Percentiles rank a stretch among this genome's conserved stretches.
Conservation (phyloP, 1,284 basidiomycete species). For the Trichosporon inkin region DNA sequence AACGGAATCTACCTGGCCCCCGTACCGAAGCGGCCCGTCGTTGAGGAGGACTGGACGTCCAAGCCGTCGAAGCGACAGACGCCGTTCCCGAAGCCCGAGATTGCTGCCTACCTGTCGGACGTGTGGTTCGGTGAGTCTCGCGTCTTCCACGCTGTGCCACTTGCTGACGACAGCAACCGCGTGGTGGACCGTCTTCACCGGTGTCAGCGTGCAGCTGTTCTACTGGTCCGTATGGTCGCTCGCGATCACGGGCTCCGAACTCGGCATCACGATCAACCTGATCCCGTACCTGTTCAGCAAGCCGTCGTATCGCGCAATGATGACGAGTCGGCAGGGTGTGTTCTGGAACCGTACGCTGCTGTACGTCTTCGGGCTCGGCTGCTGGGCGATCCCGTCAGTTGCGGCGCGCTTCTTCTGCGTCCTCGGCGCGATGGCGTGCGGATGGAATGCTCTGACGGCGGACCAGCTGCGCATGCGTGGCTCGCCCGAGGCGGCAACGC, state of each 20-base stretch:
- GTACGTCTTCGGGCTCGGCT: constrained; percentile 58
- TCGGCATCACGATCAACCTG: constrained; percentile 63
- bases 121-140: constrained; percentile 41
- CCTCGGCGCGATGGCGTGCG: constrained; percentile 56
- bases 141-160: background rate
- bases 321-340: constrained; percentile 55
- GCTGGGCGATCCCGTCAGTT: constrained; percentile 60
- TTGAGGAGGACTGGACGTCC: constrained; percentile 26
- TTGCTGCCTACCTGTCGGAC: constrained; percentile 40
- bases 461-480: constrained; percentile 57
- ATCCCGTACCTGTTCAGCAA: constrained; percentile 63
- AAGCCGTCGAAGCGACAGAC: constrained; percentile 9
- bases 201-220: constrained; percentile 76
- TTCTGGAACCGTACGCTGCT: constrained; percentile 56
- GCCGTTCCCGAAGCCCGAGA: constrained; percentile 12
- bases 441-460: constrained; percentile 57
- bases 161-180: constrained; percentile 61
- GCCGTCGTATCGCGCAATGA: constrained; percentile 53
- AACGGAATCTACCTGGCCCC: constrained; percentile 17
- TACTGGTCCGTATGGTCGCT: constrained; percentile 91
- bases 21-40: constrained; percentile 7
- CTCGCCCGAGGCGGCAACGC: constrained; percentile 50
- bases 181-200: constrained; percentile 83
- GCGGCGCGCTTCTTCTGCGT: constrained; percentile 60
- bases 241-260: constrained; percentile 62